Evolutionary conservation across 192 early-diverging fungal genomes (phyloP).

Genomic region (Backusella morwellensis): DNA sequence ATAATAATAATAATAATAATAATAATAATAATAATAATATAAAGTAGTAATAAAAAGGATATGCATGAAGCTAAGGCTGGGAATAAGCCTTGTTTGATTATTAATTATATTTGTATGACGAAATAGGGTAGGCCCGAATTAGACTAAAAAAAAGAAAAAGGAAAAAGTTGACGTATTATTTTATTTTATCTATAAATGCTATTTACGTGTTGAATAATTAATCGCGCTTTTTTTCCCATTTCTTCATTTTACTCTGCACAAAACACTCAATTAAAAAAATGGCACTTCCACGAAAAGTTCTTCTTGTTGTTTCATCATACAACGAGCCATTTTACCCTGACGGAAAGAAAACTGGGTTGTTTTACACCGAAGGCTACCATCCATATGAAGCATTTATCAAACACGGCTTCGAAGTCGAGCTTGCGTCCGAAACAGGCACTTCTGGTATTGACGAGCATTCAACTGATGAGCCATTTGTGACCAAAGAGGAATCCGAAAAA

Average conservation of each 20-base stretch:
- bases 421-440: slow-evolving; percentile 52
- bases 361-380: slow-evolving; percentile 55
- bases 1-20: no score
- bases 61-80: no score
- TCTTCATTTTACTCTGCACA: neutral
- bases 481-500: slow-evolving; percentile 35
- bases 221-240: neutral
- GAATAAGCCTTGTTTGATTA: neutral
- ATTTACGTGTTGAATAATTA: neutral
- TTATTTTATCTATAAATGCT: neutral
- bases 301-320: slow-evolving; percentile 51
- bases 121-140: neutral
- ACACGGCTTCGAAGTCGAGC: slow-evolving; percentile 50
- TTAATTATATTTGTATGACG: neutral
- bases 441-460: slow-evolving; percentile 54
- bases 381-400: slow-evolving; percentile 41
- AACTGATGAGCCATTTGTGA: slow-evolving; percentile 38
- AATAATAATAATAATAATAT: no score
- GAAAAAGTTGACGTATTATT: neutral
- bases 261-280: neutral
- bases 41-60: no score
- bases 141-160: neutral
- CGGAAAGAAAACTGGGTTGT: slow-evolving; percentile 50
- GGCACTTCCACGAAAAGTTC: slow-evolving; percentile 44
- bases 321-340: slow-evolving; percentile 49